Percentiles rank a stretch among this genome's conserved stretches.
These are phyloP conservation scores for Chenopodium formosanum DNA, from an alignment of 148 eudicot genomes.

Conservation along the genomic window DNA sequence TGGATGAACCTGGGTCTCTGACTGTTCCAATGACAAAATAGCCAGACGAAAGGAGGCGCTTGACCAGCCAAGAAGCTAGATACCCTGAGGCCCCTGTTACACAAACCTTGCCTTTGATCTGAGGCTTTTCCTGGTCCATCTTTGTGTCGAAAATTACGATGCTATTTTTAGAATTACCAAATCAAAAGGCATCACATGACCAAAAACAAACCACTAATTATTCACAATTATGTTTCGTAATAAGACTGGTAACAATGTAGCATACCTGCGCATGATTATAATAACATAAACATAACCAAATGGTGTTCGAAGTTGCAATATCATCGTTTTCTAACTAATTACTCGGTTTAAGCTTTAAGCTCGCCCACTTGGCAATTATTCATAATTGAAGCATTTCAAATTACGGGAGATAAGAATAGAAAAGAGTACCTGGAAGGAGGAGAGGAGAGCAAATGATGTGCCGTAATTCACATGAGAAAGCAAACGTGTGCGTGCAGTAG, in stretches of 20 bases:
- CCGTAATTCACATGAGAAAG: too few relatives aligned
- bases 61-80: conserved; percentile 87
- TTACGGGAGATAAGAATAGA: not conserved
- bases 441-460: not conserved
- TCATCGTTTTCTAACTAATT: too few relatives aligned
- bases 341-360: too few relatives aligned
- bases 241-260: too few relatives aligned
- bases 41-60: conserved; percentile 66
- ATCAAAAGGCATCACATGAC: conserved; percentile 58
- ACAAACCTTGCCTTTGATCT: conserved; percentile 62
- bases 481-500: not conserved
- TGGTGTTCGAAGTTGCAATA: too few relatives aligned
- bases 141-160: conserved; percentile 19
- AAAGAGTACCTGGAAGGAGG: not conserved
- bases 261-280: too few relatives aligned
- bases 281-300: too few relatives aligned
- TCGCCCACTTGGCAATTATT: not conserved
- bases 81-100: conserved; percentile 95
- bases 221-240: not conserved
- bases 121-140: conserved; percentile 27
- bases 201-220: conserved; percentile 9
- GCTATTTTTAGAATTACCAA: conserved; percentile 31
- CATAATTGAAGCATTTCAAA: conserved; percentile 14
- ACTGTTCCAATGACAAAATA: conserved; percentile 83
- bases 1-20: conserved; percentile 62